Percentiles rank a stretch among this genome's conserved stretches.
These are phyloP conservation scores for Cutaneotrichosporon spelunceum DNA, from an alignment of 1,284 basidiomycete genomes.

Conservation along the genomic window DNA sequence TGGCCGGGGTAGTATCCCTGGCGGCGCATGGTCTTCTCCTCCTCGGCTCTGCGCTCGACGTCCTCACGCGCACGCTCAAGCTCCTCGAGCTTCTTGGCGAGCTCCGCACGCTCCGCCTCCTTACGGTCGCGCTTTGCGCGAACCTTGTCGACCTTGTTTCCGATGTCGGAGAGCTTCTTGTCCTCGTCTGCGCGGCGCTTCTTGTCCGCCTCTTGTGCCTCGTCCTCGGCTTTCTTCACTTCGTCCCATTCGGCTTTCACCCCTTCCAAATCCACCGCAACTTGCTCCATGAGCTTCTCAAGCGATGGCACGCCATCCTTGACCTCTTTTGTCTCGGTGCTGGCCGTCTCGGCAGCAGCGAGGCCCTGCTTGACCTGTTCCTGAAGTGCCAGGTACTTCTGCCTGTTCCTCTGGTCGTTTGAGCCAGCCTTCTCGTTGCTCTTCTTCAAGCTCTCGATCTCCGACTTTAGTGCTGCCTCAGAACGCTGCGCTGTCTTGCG, in stretches of 20 bases:
- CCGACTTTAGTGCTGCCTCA: constrained; percentile 46
- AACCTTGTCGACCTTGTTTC: constrained; percentile 71
- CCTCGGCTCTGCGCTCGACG: constrained; percentile 40
- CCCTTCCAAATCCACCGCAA: constrained; percentile 33
- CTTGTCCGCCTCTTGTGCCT: constrained; percentile 40
- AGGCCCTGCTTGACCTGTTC: constrained; percentile 52
- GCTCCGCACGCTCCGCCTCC: constrained; percentile 42
- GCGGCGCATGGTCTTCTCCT: constrained; percentile 27
- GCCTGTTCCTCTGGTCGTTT: constrained; percentile 48
- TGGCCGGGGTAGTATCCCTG: constrained; percentile 22
- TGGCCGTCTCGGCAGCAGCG: constrained; percentile 45
- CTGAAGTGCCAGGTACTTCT: constrained; percentile 50
- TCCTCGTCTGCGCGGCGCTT: constrained; percentile 44
- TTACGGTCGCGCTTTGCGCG: constrained; percentile 59
- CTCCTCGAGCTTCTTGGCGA: constrained; percentile 44
- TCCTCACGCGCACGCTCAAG: constrained; percentile 41
- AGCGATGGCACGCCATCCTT: constrained; percentile 36
- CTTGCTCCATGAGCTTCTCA: constrained; percentile 29
- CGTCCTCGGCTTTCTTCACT: constrained; percentile 40
- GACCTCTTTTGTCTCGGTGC: constrained; percentile 38
- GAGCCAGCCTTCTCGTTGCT: constrained; percentile 49
- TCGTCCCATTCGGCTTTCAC: constrained; percentile 35
- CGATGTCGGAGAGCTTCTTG: constrained; percentile 40
- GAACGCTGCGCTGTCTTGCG: constrained; percentile 48
- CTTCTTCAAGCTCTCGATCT: constrained; percentile 50